A percentile compares a stretch with the other conserved stretches of the same genome.
These are phyloP conservation scores for Aspergillus sojae DNA, from an alignment of 2,329 filamentous ascomycete genomes.

Conservation along the genomic window DNA sequence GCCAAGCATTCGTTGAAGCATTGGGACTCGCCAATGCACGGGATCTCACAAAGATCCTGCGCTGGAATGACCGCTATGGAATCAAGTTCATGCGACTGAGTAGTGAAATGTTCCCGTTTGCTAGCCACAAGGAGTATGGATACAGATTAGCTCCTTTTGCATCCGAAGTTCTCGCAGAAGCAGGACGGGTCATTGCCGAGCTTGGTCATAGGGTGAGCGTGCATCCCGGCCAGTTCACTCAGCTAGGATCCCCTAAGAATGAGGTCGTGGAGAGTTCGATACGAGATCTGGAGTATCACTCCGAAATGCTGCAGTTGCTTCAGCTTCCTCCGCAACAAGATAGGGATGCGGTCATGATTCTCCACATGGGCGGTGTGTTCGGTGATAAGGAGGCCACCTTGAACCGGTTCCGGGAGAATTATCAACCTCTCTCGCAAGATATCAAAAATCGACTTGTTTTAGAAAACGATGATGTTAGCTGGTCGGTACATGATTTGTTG, in stretches of 20 bases:
- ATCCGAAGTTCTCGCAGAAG: constrained; percentile 72
- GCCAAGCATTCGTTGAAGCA: constrained; percentile 72
- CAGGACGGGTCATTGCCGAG: constrained; percentile 74
- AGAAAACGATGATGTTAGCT: constrained; percentile 92
- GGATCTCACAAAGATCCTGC: constrained; percentile 82
- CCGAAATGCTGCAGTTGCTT: constrained; percentile 78
- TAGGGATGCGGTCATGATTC: constrained; percentile 87
- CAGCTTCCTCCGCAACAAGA: constrained; percentile 76
- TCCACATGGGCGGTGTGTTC: constrained; percentile 90
- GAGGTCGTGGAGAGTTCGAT: constrained; percentile 76
- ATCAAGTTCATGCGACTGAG: constrained; percentile 92
- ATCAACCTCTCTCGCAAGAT: constrained; percentile 64
- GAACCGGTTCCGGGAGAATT: constrained; percentile 76
- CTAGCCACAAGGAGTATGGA: constrained; percentile 82
- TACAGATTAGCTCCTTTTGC: constrained; percentile 86
- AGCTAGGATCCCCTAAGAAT: constrained; percentile 78
- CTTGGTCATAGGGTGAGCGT: constrained; percentile 84
- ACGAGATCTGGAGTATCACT: constrained; percentile 84
- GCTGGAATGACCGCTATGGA: constrained; percentile 88
- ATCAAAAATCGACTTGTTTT: constrained; percentile 82
- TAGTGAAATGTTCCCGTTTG: constrained; percentile 97
- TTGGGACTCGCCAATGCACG: constrained; percentile 79
- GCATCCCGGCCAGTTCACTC: constrained; percentile 91
- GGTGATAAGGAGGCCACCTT: constrained; percentile 82
- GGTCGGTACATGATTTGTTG: constrained; percentile 87